Percentiles rank a stretch among this genome's conserved stretches.
phyloP scores from a whole-genome alignment of 805 yeast species.

The Metschnikowia gelsemii region DNA sequence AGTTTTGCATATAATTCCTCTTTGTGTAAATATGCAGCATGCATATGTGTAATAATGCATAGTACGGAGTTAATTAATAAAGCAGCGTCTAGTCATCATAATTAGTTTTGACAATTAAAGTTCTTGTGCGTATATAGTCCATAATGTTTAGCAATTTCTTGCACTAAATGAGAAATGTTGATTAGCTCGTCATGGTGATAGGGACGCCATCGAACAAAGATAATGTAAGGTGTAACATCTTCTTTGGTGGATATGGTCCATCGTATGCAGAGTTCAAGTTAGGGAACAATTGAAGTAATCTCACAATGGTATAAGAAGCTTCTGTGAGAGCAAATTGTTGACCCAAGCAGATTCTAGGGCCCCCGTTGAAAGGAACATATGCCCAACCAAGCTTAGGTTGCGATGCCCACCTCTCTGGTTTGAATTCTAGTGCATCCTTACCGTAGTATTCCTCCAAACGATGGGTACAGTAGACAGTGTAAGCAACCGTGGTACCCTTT shows the following conservation, averaged over 20 bases:
- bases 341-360: slow-evolving; percentile 55
- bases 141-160: neutral
- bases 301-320: slow-evolving; percentile 43
- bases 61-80: too few species aligned
- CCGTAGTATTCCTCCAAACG: slow-evolving; percentile 31
- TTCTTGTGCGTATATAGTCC: neutral
- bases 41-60: too few species aligned
- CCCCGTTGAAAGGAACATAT: slow-evolving; percentile 54
- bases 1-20: too few species aligned
- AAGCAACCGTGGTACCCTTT: slow-evolving; percentile 22
- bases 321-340: slow-evolving; percentile 58
- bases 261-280: slow-evolving; percentile 21
- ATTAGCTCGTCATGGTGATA: slow-evolving; percentile 12
- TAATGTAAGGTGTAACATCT: slow-evolving; percentile 27
- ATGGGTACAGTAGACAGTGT: slow-evolving; percentile 20
- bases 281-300: slow-evolving; percentile 36
- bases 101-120: too few species aligned
- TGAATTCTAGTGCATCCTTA: slow-evolving; percentile 33
- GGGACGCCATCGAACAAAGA: slow-evolving; percentile 27
- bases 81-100: too few species aligned
- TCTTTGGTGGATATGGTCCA: slow-evolving; percentile 19
- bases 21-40: too few species aligned
- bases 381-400: slow-evolving; percentile 44
- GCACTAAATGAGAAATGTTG: neutral
- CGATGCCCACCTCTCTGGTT: slow-evolving; percentile 41